These are phyloP conservation scores for Coniochaeta pulveracea DNA, from an alignment of 2,329 filamentous ascomycete genomes.

Conservation along the genomic window DNA sequence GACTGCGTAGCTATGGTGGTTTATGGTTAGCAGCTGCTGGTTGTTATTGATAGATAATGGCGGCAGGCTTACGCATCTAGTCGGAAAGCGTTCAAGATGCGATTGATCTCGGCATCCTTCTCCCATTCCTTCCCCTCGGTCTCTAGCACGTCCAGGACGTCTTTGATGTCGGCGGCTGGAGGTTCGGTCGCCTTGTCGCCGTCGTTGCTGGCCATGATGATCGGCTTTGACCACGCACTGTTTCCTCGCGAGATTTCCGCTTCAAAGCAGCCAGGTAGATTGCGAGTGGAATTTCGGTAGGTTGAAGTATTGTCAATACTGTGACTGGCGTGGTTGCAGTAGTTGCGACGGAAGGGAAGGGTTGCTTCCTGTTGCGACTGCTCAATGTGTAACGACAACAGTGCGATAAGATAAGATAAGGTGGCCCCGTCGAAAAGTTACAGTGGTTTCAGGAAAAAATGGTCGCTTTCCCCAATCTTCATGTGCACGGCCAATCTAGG, in stretches of 20 bases:
- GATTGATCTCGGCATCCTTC: constrained; percentile 95
- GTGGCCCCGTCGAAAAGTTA: constrained; percentile 1
- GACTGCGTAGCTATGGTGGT: constrained; percentile 64
- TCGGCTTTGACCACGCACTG: not conserved
- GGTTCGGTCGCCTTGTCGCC: constrained; percentile 31
- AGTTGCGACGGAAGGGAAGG: too few relatives aligned
- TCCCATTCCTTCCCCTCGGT: constrained; percentile 81
- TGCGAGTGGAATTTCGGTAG: too few relatives aligned
- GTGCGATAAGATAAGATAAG: not conserved
- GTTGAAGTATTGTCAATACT: too few relatives aligned
- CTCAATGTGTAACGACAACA: not conserved
- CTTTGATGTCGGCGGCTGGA: constrained; percentile 25
- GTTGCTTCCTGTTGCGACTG: not conserved
- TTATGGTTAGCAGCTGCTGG: constrained; percentile 5
- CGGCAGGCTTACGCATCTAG: constrained; percentile 40
- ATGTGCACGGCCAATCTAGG: not conserved
- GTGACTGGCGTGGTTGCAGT: too few relatives aligned
- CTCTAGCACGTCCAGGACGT: constrained; percentile 71
- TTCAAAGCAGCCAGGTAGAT: not conserved
- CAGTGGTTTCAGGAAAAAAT: too few relatives aligned
- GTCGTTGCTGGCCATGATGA: constrained; percentile 27
- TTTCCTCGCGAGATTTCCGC: not conserved
- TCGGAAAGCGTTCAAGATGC: constrained; percentile 83
- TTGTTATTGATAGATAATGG: not conserved
- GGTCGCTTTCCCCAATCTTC: too few relatives aligned